Percentiles rank a stretch among this genome's conserved stretches.
Conservation (phyloP, 331 rosid genomes). For the Pyrus hybrid region DNA sequence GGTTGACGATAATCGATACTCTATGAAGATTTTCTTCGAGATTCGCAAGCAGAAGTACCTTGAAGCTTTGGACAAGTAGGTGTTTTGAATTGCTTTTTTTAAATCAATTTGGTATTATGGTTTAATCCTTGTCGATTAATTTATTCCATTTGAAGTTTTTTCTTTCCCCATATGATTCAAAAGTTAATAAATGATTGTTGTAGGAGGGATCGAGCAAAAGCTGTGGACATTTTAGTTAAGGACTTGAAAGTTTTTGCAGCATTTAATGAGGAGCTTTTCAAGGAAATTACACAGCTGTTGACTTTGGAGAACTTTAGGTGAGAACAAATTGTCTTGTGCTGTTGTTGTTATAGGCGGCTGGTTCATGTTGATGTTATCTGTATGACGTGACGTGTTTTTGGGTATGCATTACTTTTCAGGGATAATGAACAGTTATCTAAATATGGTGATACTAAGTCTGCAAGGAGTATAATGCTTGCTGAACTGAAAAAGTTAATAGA, state of each 20-base stretch:
- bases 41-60: slow-evolving; percentile 97
- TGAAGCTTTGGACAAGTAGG: slow-evolving; percentile 95
- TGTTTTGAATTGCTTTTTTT: neutral
- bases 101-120: neutral
- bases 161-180: neutral
- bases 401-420: slow-evolving; percentile 41
- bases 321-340: slow-evolving; percentile 3
- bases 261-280: slow-evolving; percentile 92
- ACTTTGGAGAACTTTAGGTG: slow-evolving; percentile 95
- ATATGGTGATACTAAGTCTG: slow-evolving; percentile 95
- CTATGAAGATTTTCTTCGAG: slow-evolving; percentile 99
- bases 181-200: slow-evolving; percentile 20
- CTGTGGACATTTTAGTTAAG: slow-evolving; percentile 92
- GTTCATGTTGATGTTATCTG: neutral
- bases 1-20: slow-evolving; percentile 97
- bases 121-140: neutral
- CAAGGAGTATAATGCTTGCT: slow-evolving; percentile 94
- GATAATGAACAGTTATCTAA: slow-evolving; percentile 94
- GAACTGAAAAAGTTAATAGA: slow-evolving; percentile 89
- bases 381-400: neutral
- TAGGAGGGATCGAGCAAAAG: slow-evolving; percentile 94
- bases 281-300: slow-evolving; percentile 90
- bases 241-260: slow-evolving; percentile 95
- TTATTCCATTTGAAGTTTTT: neutral
- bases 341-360: neutral